These are phyloP conservation scores for Psilocybe tampanensis DNA, from an alignment of 768 basidiomycete genomes.

Conservation along the genomic window DNA sequence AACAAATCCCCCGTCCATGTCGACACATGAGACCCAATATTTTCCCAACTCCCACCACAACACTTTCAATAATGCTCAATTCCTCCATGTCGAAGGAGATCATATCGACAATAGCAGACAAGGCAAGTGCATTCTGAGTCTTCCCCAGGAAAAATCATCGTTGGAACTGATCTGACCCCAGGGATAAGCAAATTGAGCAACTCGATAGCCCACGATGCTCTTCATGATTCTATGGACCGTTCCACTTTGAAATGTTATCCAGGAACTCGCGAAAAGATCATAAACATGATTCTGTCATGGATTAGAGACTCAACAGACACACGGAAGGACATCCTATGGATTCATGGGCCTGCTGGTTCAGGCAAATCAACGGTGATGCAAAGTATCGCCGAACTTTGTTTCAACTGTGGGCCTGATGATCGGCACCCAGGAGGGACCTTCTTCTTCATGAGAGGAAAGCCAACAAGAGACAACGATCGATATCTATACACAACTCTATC, in stretches of 20 bases:
- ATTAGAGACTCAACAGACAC: conserved; percentile 1
- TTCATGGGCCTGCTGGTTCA: conserved; percentile 21
- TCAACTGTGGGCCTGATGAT: background rate
- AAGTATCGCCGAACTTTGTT: conserved; percentile 13
- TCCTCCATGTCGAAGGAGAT: no score
- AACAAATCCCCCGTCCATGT: background rate
- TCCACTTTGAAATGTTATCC: conserved; percentile 18
- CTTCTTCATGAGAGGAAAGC: conserved; percentile 14
- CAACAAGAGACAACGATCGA: conserved; percentile 5
- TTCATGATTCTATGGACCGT: conserved; percentile 11
- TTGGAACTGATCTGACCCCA: no score
- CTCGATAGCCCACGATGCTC: conserved; percentile 6
- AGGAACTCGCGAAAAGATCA: conserved; percentile 15
- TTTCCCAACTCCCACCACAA: background rate
- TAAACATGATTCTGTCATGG: conserved; percentile 12
- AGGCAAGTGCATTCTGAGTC: no score
- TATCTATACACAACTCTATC: conserved; percentile 18
- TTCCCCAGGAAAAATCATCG: no score
- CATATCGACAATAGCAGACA: no score
- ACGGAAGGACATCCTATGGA: conserved; percentile 16
- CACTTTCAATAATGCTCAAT: no score
- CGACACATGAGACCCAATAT: background rate
- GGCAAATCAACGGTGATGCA: conserved; percentile 23
- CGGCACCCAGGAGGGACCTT: conserved; percentile 8
- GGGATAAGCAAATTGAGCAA: no score